Evolutionary conservation across 805 yeast species (phyloP).

Genomic region (Dipodascus albidus): DNA sequence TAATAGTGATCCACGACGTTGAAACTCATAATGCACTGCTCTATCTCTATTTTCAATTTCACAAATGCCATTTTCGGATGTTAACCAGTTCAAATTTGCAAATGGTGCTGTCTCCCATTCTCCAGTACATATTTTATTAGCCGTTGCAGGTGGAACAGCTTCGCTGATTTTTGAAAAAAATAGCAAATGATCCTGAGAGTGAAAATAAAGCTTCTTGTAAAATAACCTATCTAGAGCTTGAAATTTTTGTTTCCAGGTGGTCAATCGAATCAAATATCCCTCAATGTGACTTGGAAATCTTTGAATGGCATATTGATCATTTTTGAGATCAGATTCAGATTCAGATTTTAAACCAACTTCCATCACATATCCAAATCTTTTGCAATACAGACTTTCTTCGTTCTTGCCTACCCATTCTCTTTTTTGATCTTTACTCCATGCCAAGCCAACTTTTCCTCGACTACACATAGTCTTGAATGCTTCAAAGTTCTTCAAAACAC

Average conservation of each 20-base stretch:
- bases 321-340: constrained; percentile 18
- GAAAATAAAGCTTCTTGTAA: constrained; percentile 50
- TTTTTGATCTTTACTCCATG: constrained; percentile 60
- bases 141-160: constrained; percentile 47
- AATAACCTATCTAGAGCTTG: constrained; percentile 27
- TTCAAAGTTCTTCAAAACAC: background rate
- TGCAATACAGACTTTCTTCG: constrained; percentile 31
- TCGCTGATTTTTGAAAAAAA: constrained; percentile 43
- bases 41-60: constrained; percentile 44
- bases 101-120: constrained; percentile 43
- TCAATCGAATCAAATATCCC: constrained; percentile 59
- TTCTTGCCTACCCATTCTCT: constrained; percentile 57
- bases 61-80: constrained; percentile 22
- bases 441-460: constrained; percentile 34
- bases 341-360: constrained; percentile 40
- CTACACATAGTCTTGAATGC: background rate
- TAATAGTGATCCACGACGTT: constrained; percentile 46
- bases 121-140: constrained; percentile 21
- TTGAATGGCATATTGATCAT: background rate
- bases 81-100: constrained; percentile 25
- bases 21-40: constrained; percentile 51
- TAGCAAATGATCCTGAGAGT: constrained; percentile 48
- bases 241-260: constrained; percentile 29
- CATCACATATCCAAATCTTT: constrained; percentile 36
- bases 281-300: constrained; percentile 35